Conservation (phyloP, 1,139 yeast species). For the Debaryomyces nepalensis region DNA sequence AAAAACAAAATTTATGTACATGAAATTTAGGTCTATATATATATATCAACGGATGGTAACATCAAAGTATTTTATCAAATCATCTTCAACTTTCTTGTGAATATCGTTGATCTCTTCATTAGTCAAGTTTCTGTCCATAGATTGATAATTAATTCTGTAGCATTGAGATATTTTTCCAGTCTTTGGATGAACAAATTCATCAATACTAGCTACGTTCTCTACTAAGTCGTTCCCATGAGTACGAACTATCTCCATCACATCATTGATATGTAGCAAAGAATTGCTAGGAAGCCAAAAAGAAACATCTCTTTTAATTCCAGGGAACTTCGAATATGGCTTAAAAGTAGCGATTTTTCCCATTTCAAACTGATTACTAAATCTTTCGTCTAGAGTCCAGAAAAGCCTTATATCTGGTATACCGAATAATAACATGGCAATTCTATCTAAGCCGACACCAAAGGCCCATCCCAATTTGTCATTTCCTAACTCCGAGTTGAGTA, state of each 20-base stretch:
- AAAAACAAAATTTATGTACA: slow-evolving; percentile 7
- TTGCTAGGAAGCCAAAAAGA: slow-evolving; percentile 82
- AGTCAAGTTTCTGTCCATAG: slow-evolving; percentile 91
- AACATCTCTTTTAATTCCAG: slow-evolving; percentile 83
- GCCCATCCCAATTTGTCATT: slow-evolving; percentile 88
- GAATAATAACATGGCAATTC: slow-evolving; percentile 93
- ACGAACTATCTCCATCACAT: slow-evolving; percentile 91
- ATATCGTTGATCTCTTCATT: slow-evolving; percentile 76
- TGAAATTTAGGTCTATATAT: slow-evolving; percentile 1
- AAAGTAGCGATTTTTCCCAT: slow-evolving; percentile 71
- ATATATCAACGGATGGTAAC: slow-evolving; percentile 62
- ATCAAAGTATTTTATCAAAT: slow-evolving; percentile 54
- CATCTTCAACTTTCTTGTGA: slow-evolving; percentile 65
- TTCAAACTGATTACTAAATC: slow-evolving; percentile 75
- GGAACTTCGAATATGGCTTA: slow-evolving; percentile 89
- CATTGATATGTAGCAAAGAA: slow-evolving; percentile 72
- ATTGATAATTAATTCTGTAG: slow-evolving; percentile 88
- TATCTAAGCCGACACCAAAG: slow-evolving; percentile 92
- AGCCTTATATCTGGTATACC: slow-evolving; percentile 94
- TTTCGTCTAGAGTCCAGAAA: slow-evolving; percentile 86
- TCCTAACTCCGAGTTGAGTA: slow-evolving; percentile 69
- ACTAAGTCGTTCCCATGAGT: slow-evolving; percentile 84
- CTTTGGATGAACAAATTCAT: slow-evolving; percentile 85
- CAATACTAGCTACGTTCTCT: slow-evolving; percentile 80
- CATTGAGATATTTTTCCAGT: slow-evolving; percentile 79